A percentile compares a stretch with the other conserved stretches of the same genome.
These are phyloP conservation scores for Schizochytrium sp. DNA, from an alignment of 108 stramenopile species.

Conservation along the genomic window DNA sequence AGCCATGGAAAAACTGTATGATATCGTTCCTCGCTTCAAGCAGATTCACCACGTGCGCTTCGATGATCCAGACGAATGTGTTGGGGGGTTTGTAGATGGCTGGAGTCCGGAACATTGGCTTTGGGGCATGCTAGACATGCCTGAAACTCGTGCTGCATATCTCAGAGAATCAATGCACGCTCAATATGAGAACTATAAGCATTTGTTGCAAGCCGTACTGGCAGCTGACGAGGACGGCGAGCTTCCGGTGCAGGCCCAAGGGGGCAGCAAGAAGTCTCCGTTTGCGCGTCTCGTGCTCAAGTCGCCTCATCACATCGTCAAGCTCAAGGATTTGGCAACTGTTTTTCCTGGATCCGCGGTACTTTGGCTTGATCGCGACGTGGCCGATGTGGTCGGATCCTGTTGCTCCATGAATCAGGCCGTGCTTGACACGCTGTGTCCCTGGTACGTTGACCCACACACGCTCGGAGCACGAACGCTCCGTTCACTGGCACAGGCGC, in stretches of 20 bases:
- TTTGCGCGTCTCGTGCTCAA: background rate
- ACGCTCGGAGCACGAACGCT: background rate
- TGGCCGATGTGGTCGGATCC: background rate
- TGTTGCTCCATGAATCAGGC: conserved; percentile 16
- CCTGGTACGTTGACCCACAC: background rate
- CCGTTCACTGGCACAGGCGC: background rate
- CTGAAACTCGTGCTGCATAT: background rate
- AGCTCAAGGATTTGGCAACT: background rate
- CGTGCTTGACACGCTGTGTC: background rate
- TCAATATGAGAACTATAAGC: background rate
- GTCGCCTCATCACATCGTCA: background rate
- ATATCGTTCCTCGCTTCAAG: background rate
- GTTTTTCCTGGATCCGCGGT: background rate
- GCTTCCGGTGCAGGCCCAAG: background rate
- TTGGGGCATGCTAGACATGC: conserved; percentile 8
- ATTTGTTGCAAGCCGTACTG: background rate
- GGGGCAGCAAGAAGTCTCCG: too few species aligned
- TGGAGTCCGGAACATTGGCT: background rate
- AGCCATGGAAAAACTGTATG: background rate
- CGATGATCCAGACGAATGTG: background rate
- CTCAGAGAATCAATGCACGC: background rate
- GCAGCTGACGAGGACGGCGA: background rate
- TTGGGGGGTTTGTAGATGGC: background rate
- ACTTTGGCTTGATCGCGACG: background rate
- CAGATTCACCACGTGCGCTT: background rate